phyloP scores from a whole-genome alignment of 306 rosid species.

The Castanospermum australe region DNA sequence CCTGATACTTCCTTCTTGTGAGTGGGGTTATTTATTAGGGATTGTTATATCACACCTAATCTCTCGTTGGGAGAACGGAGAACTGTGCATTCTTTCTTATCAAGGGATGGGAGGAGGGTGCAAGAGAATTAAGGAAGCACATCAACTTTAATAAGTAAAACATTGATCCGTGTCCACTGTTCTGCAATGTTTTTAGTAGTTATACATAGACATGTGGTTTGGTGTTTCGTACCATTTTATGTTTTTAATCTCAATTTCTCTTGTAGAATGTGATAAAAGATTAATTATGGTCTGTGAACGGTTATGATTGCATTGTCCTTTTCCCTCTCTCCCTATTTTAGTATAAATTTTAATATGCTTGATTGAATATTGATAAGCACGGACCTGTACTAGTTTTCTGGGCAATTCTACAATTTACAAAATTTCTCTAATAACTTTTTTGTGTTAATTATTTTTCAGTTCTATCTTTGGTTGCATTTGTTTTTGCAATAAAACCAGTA shows the following conservation, averaged over 20 bases:
- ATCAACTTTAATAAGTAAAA: not conserved
- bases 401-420: not conserved
- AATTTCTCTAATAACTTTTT: too few species aligned
- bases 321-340: not conserved
- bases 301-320: not conserved
- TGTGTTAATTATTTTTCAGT: not conserved
- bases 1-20: not conserved
- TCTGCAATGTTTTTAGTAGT: too few species aligned
- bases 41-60: not conserved
- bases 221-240: not conserved
- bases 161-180: not conserved
- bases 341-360: not conserved
- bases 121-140: not conserved
- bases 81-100: not conserved
- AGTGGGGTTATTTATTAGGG: not conserved
- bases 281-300: not conserved
- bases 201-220: not conserved
- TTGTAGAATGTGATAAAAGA: not conserved
- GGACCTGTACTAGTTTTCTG: not conserved
- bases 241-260: not conserved
- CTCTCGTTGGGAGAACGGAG: not conserved
- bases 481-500: constrained; percentile 8
- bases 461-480: not conserved
- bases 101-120: not conserved
- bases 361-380: not conserved